These are phyloP conservation scores for Schoenoplectus triqueter DNA, from an alignment of 202 grass and related monocot species.

Conservation along the genomic window DNA sequence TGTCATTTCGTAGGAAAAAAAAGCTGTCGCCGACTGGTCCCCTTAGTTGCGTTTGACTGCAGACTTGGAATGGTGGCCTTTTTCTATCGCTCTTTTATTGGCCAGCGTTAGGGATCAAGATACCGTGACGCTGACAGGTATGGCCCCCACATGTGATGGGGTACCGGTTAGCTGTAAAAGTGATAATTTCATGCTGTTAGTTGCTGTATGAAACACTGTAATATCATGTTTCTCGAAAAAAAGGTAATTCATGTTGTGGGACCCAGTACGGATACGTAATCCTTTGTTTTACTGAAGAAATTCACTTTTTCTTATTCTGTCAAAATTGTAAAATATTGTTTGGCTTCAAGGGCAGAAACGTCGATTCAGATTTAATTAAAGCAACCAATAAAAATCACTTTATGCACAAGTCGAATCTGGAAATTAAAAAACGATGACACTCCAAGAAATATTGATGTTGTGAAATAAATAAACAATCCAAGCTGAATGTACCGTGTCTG, in stretches of 20 bases:
- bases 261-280: neutral
- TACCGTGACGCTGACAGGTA: neutral
- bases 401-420: neutral
- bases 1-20: conserved; percentile 28
- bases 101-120: conserved; percentile 11
- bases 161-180: conserved; percentile 8
- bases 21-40: conserved; percentile 22
- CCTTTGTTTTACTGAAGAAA: conserved; percentile 1
- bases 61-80: conserved; percentile 12
- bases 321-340: neutral
- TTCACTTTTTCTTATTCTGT: neutral
- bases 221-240: too few species aligned
- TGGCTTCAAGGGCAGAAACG: neutral
- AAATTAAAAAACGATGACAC: neutral
- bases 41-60: conserved; percentile 34
- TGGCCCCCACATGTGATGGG: neutral
- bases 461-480: neutral
- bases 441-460: neutral
- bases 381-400: too few species aligned
- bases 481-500: neutral
- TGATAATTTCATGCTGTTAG: neutral
- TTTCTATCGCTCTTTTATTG: conserved; percentile 18
- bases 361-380: neutral
- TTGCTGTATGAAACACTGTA: too few species aligned
- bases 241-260: neutral